Conservation (phyloP, 768 basidiomycete species). For the Aureoboletus auriporus region DNA sequence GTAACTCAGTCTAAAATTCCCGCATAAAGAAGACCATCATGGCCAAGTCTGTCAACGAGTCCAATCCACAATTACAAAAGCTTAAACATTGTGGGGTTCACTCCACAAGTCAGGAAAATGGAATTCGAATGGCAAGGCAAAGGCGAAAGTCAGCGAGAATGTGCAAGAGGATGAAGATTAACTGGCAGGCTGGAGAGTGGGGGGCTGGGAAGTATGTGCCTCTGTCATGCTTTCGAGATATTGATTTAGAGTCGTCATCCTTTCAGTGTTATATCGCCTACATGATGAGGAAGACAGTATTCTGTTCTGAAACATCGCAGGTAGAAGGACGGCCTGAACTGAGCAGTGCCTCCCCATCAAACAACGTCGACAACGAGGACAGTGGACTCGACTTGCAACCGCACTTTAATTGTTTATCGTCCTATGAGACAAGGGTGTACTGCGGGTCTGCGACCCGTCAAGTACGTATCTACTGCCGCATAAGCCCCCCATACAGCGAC, state of each 20-base stretch:
- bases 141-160: conserved; percentile 16
- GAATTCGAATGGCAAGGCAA: conserved; percentile 25
- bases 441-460: conserved; percentile 72
- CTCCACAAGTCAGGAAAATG: conserved; percentile 46
- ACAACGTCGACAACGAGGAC: conserved; percentile 42
- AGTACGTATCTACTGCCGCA: conserved; percentile 88
- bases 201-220: conserved; percentile 97
- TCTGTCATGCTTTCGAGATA: neutral
- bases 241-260: neutral
- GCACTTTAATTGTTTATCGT: conserved; percentile 90
- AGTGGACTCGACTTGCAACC: conserved; percentile 81
- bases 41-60: conserved; percentile 78
- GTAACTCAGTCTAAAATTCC: conserved; percentile 35
- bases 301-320: conserved; percentile 52
- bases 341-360: conserved; percentile 14
- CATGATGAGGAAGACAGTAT: conserved; percentile 94
- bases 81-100: conserved; percentile 86
- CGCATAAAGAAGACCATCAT: conserved; percentile 79
- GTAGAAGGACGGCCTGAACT: conserved; percentile 12
- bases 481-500: conserved; percentile 85
- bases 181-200: conserved; percentile 72
- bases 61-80: conserved; percentile 82
- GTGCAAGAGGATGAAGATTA: conserved; percentile 28
- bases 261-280: conserved; percentile 85
- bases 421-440: conserved; percentile 86